Evolutionary conservation across 441 rosid genomes (phyloP).

Genomic region (Biscutella laevigata): DNA sequence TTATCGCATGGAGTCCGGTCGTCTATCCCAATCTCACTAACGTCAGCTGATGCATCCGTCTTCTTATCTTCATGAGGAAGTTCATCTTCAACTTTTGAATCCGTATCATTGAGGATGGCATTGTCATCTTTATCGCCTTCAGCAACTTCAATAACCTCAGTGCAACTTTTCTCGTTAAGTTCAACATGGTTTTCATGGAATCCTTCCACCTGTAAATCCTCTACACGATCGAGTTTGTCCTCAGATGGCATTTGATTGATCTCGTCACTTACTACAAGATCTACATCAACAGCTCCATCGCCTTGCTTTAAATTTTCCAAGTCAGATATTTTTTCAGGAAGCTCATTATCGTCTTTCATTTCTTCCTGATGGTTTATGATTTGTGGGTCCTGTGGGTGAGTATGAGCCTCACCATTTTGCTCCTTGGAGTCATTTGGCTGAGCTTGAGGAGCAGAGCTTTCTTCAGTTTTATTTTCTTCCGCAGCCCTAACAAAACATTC

Average conservation of each 20-base stretch:
- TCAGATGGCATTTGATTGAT: conserved; percentile 26
- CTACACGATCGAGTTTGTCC: conserved; percentile 23
- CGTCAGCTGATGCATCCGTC: conserved; percentile 31
- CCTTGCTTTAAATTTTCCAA: no score
- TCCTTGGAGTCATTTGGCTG: conserved; percentile 31
- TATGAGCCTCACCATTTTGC: conserved; percentile 31
- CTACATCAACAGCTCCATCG: no score
- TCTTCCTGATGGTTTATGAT: conserved; percentile 28
- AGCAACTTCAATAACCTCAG: conserved; percentile 27
- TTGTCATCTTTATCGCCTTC: conserved; percentile 27
- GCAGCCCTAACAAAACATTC: conserved; percentile 33
- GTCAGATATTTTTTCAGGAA: conserved; percentile 32
- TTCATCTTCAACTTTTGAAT: conserved; percentile 32
- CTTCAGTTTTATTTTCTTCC: conserved; percentile 35
- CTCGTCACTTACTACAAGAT: no score
- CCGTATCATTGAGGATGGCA: conserved; percentile 32
- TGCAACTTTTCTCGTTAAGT: conserved; percentile 25
- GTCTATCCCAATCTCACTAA: conserved; percentile 28
- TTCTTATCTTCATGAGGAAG: conserved; percentile 37
- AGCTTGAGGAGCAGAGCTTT: conserved; percentile 29
- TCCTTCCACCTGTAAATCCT: conserved; percentile 30
- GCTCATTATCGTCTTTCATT: conserved; percentile 29
- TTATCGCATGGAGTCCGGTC: conserved; percentile 23
- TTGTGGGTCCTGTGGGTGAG: conserved; percentile 29
- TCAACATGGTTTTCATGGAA: conserved; percentile 28